Conservation (phyloP, 306 rosid species). For the Cajanus cajan region DNA sequence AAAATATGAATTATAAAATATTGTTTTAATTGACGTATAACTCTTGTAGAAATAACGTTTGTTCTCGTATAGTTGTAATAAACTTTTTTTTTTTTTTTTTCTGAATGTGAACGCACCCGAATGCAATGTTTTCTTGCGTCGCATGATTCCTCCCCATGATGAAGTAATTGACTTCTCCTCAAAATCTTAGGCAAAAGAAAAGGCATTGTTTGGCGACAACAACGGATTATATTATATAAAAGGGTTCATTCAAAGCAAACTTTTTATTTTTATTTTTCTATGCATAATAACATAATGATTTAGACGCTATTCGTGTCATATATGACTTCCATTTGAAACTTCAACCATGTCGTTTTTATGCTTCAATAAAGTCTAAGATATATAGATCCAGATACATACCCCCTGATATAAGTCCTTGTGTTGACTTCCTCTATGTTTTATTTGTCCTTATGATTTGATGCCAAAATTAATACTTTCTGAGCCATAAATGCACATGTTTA, state of each 20-base stretch:
- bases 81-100: neutral
- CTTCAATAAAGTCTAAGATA: neutral
- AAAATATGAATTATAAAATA: too few relatives aligned
- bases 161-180: neutral
- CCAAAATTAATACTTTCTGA: neutral
- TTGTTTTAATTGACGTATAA: too few relatives aligned
- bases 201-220: slow-evolving; percentile 3
- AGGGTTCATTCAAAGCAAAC: neutral
- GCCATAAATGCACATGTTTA: neutral
- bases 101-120: slow-evolving; percentile 20
- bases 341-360: neutral
- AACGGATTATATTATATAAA: neutral
- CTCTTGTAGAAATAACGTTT: neutral
- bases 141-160: slow-evolving; percentile 19
- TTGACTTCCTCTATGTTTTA: neutral
- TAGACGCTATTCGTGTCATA: neutral
- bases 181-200: neutral
- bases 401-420: neutral
- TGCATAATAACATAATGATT: neutral
- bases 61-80: neutral
- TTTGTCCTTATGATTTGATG: neutral
- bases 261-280: neutral
- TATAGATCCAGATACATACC: slow-evolving; percentile 15
- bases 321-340: neutral
- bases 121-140: neutral